These are phyloP conservation scores for Volvox carteri DNA, from an alignment of 163 green algal species.

Conservation along the genomic window DNA sequence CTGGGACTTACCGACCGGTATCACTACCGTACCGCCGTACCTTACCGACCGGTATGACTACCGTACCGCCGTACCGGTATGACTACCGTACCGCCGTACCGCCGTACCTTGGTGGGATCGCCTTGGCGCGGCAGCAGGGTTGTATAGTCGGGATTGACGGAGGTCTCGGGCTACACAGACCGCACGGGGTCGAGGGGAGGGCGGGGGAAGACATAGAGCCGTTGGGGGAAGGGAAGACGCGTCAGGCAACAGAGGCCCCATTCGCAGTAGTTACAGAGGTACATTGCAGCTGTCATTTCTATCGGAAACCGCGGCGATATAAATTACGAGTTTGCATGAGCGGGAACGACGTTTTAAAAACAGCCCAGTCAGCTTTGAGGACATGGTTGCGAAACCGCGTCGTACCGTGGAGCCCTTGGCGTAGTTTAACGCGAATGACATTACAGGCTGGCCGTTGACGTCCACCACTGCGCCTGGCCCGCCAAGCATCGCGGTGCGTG, in stretches of 20 bases:
- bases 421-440: not conserved
- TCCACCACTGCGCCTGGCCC: not conserved
- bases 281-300: not conserved
- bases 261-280: not conserved
- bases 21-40: not conserved
- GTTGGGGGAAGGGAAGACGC: too few species aligned
- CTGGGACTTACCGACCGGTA: not conserved
- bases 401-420: slow-evolving; percentile 5
- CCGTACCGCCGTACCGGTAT: not conserved
- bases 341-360: too few species aligned
- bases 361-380: too few species aligned
- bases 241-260: not conserved
- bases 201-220: too few species aligned
- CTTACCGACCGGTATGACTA: not conserved
- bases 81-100: not conserved
- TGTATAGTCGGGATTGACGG: slow-evolving; percentile 19
- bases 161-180: not conserved
- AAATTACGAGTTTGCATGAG: not conserved
- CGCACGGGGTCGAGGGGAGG: not conserved
- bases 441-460: not conserved
- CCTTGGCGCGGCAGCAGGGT: slow-evolving; percentile 15
- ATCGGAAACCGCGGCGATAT: not conserved
- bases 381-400: not conserved
- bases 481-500: not conserved
- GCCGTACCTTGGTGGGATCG: slow-evolving; percentile 28